Percentiles rank a stretch among this genome's conserved stretches.
These are phyloP conservation scores for Malus orientalis DNA, from an alignment of 306 rosid species.

Conservation along the genomic window DNA sequence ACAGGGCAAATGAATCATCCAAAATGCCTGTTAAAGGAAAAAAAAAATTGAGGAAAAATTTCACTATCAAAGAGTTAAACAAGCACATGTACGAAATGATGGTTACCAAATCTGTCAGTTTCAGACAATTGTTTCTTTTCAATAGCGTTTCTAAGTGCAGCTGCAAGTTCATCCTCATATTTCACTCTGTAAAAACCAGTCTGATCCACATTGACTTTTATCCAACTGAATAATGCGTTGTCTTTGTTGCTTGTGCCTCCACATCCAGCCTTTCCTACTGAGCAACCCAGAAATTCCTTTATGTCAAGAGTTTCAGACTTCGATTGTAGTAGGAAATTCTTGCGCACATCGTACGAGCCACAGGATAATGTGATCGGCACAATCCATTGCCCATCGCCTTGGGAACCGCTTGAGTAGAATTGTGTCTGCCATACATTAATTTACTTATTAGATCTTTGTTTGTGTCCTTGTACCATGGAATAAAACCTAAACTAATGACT, in stretches of 20 bases:
- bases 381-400: conserved; percentile 82
- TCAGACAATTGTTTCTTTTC: conserved; percentile 57
- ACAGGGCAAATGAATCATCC: conserved; percentile 82
- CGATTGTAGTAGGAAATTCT: conserved; percentile 56
- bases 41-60: not conserved
- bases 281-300: conserved; percentile 9
- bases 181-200: conserved; percentile 95
- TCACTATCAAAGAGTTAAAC: not conserved
- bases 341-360: conserved; percentile 59
- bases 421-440: conserved; percentile 49
- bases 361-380: conserved; percentile 63
- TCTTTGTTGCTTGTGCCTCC: not conserved
- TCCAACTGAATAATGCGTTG: conserved; percentile 34
- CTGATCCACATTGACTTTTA: conserved; percentile 87
- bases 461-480: not conserved
- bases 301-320: conserved; percentile 47
- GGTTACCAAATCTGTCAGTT: conserved; percentile 74
- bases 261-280: not conserved
- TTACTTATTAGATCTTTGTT: not conserved
- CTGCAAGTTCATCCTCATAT: conserved; percentile 66
- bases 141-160: conserved; percentile 63
- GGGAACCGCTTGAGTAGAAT: conserved; percentile 68
- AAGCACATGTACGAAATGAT: not conserved
- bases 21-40: conserved; percentile 56
- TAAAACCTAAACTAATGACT: not conserved